Conservation (phyloP, 2,329 filamentous ascomycete species). For the Myriangium duriaei region DNA sequence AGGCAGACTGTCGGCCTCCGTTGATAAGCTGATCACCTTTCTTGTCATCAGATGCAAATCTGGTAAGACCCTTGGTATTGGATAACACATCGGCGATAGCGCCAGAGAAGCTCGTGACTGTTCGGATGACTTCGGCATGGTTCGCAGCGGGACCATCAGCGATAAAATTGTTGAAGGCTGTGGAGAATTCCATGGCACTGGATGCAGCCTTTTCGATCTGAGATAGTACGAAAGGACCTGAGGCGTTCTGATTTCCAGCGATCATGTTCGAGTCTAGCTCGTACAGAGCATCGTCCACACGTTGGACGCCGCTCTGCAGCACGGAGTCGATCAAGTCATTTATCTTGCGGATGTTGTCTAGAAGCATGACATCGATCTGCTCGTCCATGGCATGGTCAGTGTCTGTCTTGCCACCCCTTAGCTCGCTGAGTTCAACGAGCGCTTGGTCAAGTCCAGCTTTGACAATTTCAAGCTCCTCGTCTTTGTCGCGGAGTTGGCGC, state of each 20-base stretch:
- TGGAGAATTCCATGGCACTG: slow-evolving; percentile 92
- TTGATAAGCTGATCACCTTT: slow-evolving; percentile 77
- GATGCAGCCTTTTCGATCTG: slow-evolving; percentile 95
- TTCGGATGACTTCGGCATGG: slow-evolving; percentile 84
- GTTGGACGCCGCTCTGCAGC: slow-evolving; percentile 78
- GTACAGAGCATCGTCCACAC: slow-evolving; percentile 92
- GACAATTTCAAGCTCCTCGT: slow-evolving; percentile 95
- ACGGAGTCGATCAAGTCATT: slow-evolving; percentile 97
- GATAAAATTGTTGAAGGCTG: slow-evolving; percentile 96
- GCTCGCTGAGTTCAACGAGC: slow-evolving; percentile 78
- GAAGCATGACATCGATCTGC: slow-evolving; percentile 79
- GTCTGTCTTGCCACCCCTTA: slow-evolving; percentile 50
- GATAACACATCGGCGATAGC: slow-evolving; percentile 86
- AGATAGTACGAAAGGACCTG: slow-evolving; percentile 84
- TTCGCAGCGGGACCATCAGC: slow-evolving; percentile 87
- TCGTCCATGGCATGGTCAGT: slow-evolving; percentile 73
- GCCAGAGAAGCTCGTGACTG: slow-evolving; percentile 78
- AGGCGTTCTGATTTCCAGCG: slow-evolving; percentile 95
- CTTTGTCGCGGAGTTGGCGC: slow-evolving; percentile 76
- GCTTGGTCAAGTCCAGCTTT: slow-evolving; percentile 97
- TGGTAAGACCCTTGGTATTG: slow-evolving; percentile 89
- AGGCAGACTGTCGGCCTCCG: slow-evolving; percentile 70
- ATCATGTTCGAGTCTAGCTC: slow-evolving; percentile 97
- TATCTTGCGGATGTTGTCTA: slow-evolving; percentile 81
- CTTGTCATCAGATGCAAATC: slow-evolving; percentile 90